These are phyloP conservation scores for Botrytis porri DNA, from an alignment of 2,329 filamentous ascomycete genomes.

Conservation along the genomic window DNA sequence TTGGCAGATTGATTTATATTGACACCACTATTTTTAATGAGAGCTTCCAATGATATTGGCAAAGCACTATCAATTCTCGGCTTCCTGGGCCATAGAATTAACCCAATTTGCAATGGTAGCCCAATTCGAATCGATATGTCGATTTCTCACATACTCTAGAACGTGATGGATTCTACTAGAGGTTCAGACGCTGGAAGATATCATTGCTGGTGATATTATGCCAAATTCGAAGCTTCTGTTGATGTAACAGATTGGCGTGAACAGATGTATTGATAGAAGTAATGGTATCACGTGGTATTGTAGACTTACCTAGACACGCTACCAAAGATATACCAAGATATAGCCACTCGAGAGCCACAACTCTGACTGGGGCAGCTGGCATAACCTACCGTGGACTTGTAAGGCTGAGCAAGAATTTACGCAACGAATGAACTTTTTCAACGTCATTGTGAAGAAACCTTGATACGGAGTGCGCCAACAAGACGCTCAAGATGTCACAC, in stretches of 20 bases:
- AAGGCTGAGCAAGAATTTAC: slow-evolving; percentile 12
- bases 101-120: neutral
- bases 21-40: no score
- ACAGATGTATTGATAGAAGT: slow-evolving; percentile 20
- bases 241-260: slow-evolving; percentile 20
- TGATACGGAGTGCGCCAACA: neutral
- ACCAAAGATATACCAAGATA: no score
- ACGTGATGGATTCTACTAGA: neutral
- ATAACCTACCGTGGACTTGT: no score
- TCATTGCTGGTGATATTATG: neutral
- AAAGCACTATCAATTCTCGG: neutral
- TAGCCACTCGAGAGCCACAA: neutral
- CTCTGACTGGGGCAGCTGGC: neutral
- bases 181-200: neutral
- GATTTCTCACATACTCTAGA: neutral
- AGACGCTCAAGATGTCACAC: neutral
- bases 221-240: slow-evolving; percentile 6
- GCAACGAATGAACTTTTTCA: neutral
- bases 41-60: neutral
- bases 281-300: neutral
- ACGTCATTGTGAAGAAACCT: neutral
- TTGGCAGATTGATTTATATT: neutral
- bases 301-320: no score
- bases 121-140: neutral
- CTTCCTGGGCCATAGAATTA: neutral